These are phyloP conservation scores for Candida jianshihensis DNA, from an alignment of 805 yeast species.

Conservation along the genomic window DNA sequence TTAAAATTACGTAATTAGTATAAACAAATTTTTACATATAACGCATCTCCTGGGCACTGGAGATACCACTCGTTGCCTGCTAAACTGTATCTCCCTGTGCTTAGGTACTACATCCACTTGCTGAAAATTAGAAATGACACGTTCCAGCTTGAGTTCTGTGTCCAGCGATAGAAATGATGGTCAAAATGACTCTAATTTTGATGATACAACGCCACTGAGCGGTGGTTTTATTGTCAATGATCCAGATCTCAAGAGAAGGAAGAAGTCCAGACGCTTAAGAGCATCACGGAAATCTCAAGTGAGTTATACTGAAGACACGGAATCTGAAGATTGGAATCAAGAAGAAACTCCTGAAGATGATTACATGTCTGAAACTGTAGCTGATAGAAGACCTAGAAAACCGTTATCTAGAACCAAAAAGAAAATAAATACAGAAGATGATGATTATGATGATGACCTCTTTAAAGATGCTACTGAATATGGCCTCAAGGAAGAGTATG, in stretches of 20 bases:
- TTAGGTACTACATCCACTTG: too few relatives aligned
- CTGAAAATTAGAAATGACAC: background rate
- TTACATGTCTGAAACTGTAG: background rate
- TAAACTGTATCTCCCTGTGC: too few relatives aligned
- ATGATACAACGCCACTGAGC: slow-evolving; percentile 3
- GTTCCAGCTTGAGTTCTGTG: background rate
- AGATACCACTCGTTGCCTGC: too few relatives aligned
- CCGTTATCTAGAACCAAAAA: slow-evolving; percentile 22
- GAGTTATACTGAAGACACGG: slow-evolving; percentile 5
- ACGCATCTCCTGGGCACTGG: too few relatives aligned
- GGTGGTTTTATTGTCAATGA: slow-evolving; percentile 24
- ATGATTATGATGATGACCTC: slow-evolving; percentile 26
- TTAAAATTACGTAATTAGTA: too few relatives aligned
- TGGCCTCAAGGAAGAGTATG: too few relatives aligned
- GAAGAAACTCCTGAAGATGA: slow-evolving; percentile 1
- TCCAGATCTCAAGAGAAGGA: slow-evolving; percentile 15
- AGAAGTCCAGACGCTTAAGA: background rate
- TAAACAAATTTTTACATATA: too few relatives aligned
- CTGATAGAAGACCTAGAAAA: slow-evolving; percentile 18
- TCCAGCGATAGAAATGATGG: background rate
- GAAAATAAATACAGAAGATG: slow-evolving; percentile 20
- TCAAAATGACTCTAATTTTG: background rate
- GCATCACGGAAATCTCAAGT: slow-evolving; percentile 1
- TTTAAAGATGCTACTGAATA: slow-evolving; percentile 19
- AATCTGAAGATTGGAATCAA: slow-evolving; percentile 1